Conservation (phyloP, 805 yeast species). For the Nakazawaea laoshanensis region DNA sequence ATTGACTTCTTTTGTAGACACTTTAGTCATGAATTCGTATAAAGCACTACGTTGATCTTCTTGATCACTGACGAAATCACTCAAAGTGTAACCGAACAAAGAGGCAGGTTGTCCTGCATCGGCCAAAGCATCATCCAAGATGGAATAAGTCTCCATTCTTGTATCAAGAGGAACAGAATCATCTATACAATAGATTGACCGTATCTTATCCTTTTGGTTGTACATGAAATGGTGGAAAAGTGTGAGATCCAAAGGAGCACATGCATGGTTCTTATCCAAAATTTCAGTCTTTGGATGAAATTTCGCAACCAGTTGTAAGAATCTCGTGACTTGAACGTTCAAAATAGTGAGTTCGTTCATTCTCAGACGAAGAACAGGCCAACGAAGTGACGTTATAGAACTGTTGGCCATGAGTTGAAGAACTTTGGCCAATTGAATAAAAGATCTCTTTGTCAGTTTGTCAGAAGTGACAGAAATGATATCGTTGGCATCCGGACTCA, state of each 20-base stretch:
- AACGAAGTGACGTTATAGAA: constrained; percentile 53
- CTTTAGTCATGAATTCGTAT: constrained; percentile 68
- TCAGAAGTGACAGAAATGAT: constrained; percentile 14
- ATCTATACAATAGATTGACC: constrained; percentile 2
- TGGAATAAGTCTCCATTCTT: constrained; percentile 22
- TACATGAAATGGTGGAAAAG: constrained; percentile 42
- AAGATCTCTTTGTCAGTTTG: constrained; percentile 43
- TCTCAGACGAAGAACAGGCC: constrained; percentile 43
- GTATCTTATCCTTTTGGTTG: constrained; percentile 31
- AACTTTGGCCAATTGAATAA: constrained; percentile 73
- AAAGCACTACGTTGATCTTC: constrained; percentile 40
- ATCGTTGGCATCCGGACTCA: constrained; percentile 63
- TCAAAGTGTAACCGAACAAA: constrained; percentile 46
- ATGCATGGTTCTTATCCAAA: constrained; percentile 14
- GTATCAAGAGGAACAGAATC: constrained; percentile 11
- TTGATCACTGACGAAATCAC: constrained; percentile 40
- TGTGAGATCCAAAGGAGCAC: constrained; percentile 21
- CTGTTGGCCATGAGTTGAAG: constrained; percentile 86
- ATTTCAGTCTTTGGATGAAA: constrained; percentile 17
- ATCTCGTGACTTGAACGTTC: constrained; percentile 28
- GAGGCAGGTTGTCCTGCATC: constrained; percentile 54
- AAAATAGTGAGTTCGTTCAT: constrained; percentile 31
- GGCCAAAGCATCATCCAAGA: constrained; percentile 38
- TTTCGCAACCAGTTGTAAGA: constrained; percentile 27
- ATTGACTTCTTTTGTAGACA: constrained; percentile 46